These are phyloP conservation scores for Betula pendula DNA, from an alignment of 306 rosid genomes.

Conservation along the genomic window DNA sequence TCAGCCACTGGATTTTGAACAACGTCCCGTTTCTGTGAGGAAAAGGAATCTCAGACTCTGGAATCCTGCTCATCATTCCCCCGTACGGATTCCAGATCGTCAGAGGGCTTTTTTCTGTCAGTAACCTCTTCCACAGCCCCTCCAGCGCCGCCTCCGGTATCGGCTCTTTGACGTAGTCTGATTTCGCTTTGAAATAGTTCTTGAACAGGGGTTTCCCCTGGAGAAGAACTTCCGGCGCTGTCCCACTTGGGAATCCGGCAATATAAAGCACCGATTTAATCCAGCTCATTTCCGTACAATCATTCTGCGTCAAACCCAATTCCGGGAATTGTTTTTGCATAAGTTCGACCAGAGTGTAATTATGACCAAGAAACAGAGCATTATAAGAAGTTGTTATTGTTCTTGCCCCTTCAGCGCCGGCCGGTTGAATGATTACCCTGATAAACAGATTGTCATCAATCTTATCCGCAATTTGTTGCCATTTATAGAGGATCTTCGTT, in stretches of 20 bases:
- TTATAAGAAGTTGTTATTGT: conserved; percentile 67
- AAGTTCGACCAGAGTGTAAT: conserved; percentile 48
- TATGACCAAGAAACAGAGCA: conserved; percentile 60
- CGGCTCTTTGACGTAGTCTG: conserved; percentile 64
- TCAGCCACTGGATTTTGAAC: conserved; percentile 65
- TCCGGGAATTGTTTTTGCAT: conserved; percentile 64
- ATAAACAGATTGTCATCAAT: conserved; percentile 66
- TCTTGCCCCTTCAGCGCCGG: conserved; percentile 38
- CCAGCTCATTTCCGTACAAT: conserved; percentile 70
- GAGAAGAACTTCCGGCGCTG: conserved; percentile 58
- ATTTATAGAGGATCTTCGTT: conserved; percentile 49
- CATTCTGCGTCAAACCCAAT: conserved; percentile 52
- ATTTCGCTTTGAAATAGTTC: conserved; percentile 81
- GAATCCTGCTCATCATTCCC: conserved; percentile 60
- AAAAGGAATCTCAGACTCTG: conserved; percentile 64
- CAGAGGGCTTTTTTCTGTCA: conserved; percentile 47
- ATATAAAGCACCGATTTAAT: conserved; percentile 67
- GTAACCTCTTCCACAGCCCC: conserved; percentile 70
- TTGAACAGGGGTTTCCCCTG: conserved; percentile 64
- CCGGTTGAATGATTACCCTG: conserved; percentile 52
- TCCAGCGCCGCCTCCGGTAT: conserved; percentile 60
- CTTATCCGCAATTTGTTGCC: conserved; percentile 70
- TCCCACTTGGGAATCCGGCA: conserved; percentile 61
- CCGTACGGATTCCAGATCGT: conserved; percentile 76
- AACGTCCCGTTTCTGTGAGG: conserved; percentile 74